Conservation (phyloP, 2,329 filamentous ascomycete genomes). For the Diaporthe aspalathi region DNA sequence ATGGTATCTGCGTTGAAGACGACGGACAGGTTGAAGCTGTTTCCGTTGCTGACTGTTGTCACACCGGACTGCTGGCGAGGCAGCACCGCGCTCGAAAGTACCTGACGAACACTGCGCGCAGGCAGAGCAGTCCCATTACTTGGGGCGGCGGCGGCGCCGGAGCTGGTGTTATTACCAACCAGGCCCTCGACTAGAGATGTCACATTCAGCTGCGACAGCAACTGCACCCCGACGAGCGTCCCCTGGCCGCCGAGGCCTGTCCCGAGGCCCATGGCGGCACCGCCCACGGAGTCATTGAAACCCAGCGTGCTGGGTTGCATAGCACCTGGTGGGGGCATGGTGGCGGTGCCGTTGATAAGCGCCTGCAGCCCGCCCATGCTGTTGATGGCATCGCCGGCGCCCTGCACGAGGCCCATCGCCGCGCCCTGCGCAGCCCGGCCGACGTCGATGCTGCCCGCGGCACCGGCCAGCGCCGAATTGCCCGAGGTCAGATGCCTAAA, state of each 20-base stretch:
- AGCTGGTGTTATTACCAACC: slow-evolving; percentile 6
- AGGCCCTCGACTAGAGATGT: slow-evolving; percentile 13
- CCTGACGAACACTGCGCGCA: neutral
- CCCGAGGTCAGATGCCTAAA: neutral
- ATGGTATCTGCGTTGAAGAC: slow-evolving; percentile 47
- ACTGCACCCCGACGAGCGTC: slow-evolving; percentile 46
- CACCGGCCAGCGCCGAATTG: neutral
- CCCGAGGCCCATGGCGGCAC: slow-evolving; percentile 51
- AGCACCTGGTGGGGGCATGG: slow-evolving; percentile 40
- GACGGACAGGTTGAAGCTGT: slow-evolving; percentile 44
- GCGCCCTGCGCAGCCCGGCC: slow-evolving; percentile 49
- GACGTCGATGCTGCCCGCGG: slow-evolving; percentile 40
- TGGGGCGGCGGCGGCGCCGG: neutral
- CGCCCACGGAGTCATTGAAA: slow-evolving; percentile 51
- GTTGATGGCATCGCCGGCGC: slow-evolving; percentile 49
- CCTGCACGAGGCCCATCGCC: slow-evolving; percentile 50
- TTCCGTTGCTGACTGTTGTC: slow-evolving; percentile 10
- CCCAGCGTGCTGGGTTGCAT: slow-evolving; percentile 41
- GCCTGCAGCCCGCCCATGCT: slow-evolving; percentile 49
- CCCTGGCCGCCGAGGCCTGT: slow-evolving; percentile 50
- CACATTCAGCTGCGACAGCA: slow-evolving; percentile 43
- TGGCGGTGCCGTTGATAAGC: slow-evolving; percentile 47
- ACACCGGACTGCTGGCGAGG: neutral
- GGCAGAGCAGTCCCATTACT: neutral
- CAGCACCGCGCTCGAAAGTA: neutral